Percentiles rank a stretch among this genome's conserved stretches.
Evolutionary conservation across 2,329 filamentous ascomycete genomes (phyloP).

Genomic region (Davidsoniella australis): DNA sequence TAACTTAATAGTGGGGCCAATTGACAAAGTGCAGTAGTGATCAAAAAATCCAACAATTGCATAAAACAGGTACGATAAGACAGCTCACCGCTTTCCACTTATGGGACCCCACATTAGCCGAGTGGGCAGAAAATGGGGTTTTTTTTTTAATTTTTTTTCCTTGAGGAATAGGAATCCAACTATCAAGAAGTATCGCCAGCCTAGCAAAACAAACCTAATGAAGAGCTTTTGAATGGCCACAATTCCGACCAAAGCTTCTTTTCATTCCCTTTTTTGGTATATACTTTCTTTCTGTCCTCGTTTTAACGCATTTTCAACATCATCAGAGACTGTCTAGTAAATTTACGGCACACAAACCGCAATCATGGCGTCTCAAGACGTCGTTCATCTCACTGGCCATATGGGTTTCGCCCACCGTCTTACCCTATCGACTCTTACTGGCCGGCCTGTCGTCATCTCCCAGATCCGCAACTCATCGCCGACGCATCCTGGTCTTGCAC

Average conservation of each 20-base stretch:
- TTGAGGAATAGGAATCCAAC: not conserved
- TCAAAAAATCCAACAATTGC: slow-evolving; percentile 8
- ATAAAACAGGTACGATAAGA: slow-evolving; percentile 8
- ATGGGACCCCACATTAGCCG: slow-evolving; percentile 2
- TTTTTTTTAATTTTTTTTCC: slow-evolving; percentile 1
- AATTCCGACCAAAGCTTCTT: not conserved
- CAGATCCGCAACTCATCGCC: slow-evolving; percentile 80
- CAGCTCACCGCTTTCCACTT: slow-evolving; percentile 7
- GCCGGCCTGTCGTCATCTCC: slow-evolving; percentile 76
- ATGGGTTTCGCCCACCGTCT: slow-evolving; percentile 69
- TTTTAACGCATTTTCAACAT: too few species aligned
- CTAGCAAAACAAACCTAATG: not conserved
- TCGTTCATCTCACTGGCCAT: slow-evolving; percentile 68
- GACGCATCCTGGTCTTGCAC: slow-evolving; percentile 72
- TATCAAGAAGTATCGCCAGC: not conserved
- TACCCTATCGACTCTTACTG: slow-evolving; percentile 78
- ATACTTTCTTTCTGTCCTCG: not conserved
- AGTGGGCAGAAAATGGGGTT: slow-evolving; percentile 11
- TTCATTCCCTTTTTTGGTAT: not conserved
- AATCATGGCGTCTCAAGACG: slow-evolving; percentile 27
- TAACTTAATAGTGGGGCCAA: not conserved
- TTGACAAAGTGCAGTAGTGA: not conserved
- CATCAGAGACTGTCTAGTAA: not conserved
- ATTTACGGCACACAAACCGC: slow-evolving; percentile 3
- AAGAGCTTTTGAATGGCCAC: not conserved